Conservation (phyloP, 495 filamentous ascomycete genomes). For the Podospora anserina region DNA sequence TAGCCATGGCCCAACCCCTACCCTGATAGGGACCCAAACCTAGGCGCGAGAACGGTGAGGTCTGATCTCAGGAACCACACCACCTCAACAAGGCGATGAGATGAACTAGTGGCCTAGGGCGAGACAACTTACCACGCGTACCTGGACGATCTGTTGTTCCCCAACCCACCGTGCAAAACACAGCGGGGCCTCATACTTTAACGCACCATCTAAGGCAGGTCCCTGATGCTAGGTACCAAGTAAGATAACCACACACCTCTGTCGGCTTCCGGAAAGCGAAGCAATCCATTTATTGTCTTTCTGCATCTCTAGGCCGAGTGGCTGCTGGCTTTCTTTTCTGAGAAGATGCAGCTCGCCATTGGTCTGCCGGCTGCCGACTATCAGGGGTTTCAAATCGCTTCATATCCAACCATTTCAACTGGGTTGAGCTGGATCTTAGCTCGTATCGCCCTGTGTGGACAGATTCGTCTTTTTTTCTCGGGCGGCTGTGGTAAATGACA, state of each 20-base stretch:
- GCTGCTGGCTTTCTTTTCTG: background rate
- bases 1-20: background rate
- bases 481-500: background rate
- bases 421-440: background rate
- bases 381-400: background rate
- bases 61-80: background rate
- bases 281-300: background rate
- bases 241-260: background rate
- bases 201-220: background rate
- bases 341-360: slow-evolving; percentile 8
- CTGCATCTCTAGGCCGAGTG: background rate
- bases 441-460: slow-evolving; percentile 1
- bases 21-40: background rate
- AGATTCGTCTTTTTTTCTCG: background rate
- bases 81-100: background rate
- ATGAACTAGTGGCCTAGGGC: background rate
- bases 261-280: background rate
- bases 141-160: background rate
- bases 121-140: background rate
- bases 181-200: background rate
- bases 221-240: background rate
- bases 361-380: slow-evolving; percentile 6
- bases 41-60: background rate
- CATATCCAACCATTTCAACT: background rate
- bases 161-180: background rate